Evolutionary conservation across 2,329 filamentous ascomycete genomes (phyloP).

Genomic region (Epichloe hybrida): DNA sequence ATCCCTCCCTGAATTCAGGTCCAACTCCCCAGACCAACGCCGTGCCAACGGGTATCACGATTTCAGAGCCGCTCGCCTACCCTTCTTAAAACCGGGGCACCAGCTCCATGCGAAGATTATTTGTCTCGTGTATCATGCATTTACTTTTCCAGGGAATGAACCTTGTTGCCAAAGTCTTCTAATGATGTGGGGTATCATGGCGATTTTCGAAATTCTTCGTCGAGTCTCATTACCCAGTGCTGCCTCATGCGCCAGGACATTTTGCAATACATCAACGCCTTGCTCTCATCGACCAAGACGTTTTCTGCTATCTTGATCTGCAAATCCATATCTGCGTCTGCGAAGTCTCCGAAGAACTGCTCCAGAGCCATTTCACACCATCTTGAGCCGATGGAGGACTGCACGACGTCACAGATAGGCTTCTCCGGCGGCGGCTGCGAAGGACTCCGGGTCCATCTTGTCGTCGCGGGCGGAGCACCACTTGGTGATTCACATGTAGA

Average conservation of each 20-base stretch:
- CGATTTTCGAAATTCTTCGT: slow-evolving; percentile 20
- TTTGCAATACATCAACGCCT: slow-evolving; percentile 49
- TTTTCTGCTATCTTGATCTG: slow-evolving; percentile 47
- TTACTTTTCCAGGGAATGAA: neutral
- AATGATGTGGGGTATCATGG: neutral
- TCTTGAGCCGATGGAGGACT: slow-evolving; percentile 23
- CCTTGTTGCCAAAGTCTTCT: neutral
- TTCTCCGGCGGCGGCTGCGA: neutral
- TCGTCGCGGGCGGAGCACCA: neutral
- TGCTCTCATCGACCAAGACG: slow-evolving; percentile 43
- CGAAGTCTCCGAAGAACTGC: slow-evolving; percentile 45
- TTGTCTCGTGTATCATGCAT: neutral
- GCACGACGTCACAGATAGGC: slow-evolving; percentile 14
- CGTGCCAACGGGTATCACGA: slow-evolving; percentile 13
- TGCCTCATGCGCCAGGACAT: slow-evolving; percentile 38
- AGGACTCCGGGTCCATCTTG: neutral
- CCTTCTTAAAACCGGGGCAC: neutral
- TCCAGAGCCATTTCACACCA: slow-evolving; percentile 48
- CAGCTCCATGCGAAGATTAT: neutral
- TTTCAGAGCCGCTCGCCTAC: slow-evolving; percentile 4
- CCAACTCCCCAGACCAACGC: slow-evolving; percentile 8
- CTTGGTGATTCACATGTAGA: neutral
- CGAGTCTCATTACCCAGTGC: slow-evolving; percentile 42
- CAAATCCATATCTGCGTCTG: slow-evolving; percentile 41
- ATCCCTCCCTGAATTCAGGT: neutral